A percentile compares a stretch with the other conserved stretches of the same genome.
These are phyloP conservation scores for Phytophthora citricola DNA, from an alignment of 352 stramenopile genomes.

Conservation along the genomic window DNA sequence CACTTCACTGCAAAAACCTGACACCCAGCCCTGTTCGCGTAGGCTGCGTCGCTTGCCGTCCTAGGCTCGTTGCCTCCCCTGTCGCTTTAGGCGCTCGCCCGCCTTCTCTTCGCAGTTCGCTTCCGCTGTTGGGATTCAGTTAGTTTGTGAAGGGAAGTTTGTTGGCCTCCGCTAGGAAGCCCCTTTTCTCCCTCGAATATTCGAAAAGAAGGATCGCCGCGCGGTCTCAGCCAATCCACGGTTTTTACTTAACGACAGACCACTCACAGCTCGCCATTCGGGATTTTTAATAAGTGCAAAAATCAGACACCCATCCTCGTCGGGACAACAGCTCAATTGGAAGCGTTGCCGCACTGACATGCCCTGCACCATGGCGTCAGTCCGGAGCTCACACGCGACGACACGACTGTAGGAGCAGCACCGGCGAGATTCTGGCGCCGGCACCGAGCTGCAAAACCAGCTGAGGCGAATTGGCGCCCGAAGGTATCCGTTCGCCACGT, in stretches of 20 bases:
- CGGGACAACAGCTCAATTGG: constrained; percentile 14
- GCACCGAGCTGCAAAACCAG: constrained; percentile 17
- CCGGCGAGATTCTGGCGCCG: constrained; percentile 7
- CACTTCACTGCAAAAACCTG: background rate
- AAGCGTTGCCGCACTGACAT: too few species aligned
- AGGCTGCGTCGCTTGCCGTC: constrained; percentile 14
- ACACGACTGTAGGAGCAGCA: constrained; percentile 27
- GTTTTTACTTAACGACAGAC: constrained; percentile 17
- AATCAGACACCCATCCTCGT: constrained; percentile 15
- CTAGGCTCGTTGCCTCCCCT: constrained; percentile 10
- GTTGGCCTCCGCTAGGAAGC: constrained; percentile 7
- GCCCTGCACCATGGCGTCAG: constrained; percentile 21
- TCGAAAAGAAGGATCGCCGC: constrained; percentile 34
- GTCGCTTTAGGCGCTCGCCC: constrained; percentile 16
- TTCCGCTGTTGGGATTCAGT: constrained; percentile 30
- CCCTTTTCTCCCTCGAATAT: constrained; percentile 32
- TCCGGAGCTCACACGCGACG: constrained; percentile 28
- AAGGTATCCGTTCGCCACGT: constrained; percentile 10
- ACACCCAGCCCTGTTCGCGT: background rate
- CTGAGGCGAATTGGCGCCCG: background rate
- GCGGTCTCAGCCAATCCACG: constrained; percentile 23
- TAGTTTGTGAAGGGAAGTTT: constrained; percentile 24
- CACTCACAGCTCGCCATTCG: constrained; percentile 13
- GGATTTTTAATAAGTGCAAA: constrained; percentile 15
- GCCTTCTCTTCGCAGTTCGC: constrained; percentile 1